Base-by-base conservation (phyloP, 2,329 filamentous ascomycete species). In the Hymenotorrendiella dingleyae region DNA sequence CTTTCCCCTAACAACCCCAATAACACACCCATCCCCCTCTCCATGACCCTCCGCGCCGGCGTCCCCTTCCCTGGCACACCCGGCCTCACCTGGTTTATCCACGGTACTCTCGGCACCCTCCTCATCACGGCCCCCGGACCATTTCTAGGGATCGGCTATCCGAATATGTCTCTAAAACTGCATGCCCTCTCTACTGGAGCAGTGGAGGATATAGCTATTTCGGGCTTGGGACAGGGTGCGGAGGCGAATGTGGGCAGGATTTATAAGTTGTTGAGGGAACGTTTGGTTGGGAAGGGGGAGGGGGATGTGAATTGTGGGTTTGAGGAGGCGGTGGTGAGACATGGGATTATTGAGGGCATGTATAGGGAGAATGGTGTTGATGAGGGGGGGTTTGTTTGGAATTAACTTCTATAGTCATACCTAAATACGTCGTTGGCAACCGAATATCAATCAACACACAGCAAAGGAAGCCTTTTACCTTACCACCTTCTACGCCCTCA, bases 31-130 rank as follows among this genome's bases (percentile, higher is more conserved):
- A 46, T 54, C n/a, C 50, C 54, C 1, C 21, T 56, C 10, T 46
- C 45, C 0, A 23, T 46, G 8, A 39, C 48, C 7, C 43, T 56
- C 6, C 50, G 52, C 20, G 47, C 48, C 23, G 50, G 50, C 1
- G 34, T 28, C 1, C 30, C 50, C 4, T 54, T 51, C 43, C 32
- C 36, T 22, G 39, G 36, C 6, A 29, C 23, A 1, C 47, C 47
- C 1, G 50, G 48, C 14, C 37, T 76, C 0, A 57, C 67, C 0
- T 80, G 75, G 71, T 67, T 62, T 6, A 69, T 81, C 36, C 63
- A 69, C 26, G 74, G 76, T 21, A 68, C 72, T 35, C 70, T 64
- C 46, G 74, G 73, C 0, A 73, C 76, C 21, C 42, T 52, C 5
- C 29, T 47, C 3, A 28, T 54, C 11, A 46, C 44, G 9, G 40